Percentiles rank a stretch among this genome's conserved stretches.
Conservation (phyloP, 1,139 yeast species). For the Taiozyma sp. region DNA sequence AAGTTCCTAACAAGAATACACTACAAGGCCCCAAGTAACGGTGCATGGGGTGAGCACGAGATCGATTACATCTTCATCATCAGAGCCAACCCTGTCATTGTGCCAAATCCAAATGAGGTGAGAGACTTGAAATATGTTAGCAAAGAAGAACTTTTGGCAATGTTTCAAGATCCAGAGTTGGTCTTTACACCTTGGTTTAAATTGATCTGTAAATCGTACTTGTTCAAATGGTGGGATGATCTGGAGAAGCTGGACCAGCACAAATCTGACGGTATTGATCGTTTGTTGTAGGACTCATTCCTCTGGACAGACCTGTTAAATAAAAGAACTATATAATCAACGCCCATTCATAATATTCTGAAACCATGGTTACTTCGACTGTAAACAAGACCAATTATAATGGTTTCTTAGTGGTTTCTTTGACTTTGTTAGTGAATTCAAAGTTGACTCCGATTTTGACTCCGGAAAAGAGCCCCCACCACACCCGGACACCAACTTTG, state of each 20-base stretch:
- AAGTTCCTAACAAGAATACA: slow-evolving; percentile 90
- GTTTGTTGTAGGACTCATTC: slow-evolving; percentile 12
- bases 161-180: slow-evolving; percentile 64
- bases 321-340: too few relatives aligned
- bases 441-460: background rate
- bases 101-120: slow-evolving; percentile 76
- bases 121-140: slow-evolving; percentile 75
- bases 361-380: too few relatives aligned
- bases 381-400: too few relatives aligned
- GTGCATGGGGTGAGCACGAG: slow-evolving; percentile 97
- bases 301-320: too few relatives aligned
- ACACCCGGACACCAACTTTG: background rate
- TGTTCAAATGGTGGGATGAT: slow-evolving; percentile 92
- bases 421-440: too few relatives aligned
- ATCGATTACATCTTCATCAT: slow-evolving; percentile 89
- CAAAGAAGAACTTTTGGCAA: slow-evolving; percentile 56
- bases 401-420: too few relatives aligned
- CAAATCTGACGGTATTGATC: slow-evolving; percentile 20
- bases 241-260: slow-evolving; percentile 41
- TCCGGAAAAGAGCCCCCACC: background rate
- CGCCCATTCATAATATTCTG: too few relatives aligned
- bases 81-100: slow-evolving; percentile 48
- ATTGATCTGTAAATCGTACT: slow-evolving; percentile 84
- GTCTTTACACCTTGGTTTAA: slow-evolving; percentile 98
- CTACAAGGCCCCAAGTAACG: slow-evolving; percentile 80